Base-by-base conservation (phyloP, 1,284 basidiomycete genomes). In the Naganishia sp. region DNA sequence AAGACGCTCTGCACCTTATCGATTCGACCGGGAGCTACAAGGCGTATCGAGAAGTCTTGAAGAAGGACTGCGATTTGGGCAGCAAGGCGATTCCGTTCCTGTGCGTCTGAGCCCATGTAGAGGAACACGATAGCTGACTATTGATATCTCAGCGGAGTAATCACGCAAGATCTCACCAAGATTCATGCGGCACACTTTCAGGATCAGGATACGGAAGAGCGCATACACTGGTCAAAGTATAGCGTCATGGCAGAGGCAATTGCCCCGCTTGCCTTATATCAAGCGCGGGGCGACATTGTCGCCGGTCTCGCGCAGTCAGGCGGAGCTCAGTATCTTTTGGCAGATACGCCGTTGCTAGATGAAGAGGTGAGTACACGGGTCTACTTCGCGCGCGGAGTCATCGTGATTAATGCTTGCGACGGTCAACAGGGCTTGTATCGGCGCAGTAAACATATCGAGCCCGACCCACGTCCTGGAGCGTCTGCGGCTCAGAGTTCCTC, bases 21-120 rank as follows among this genome's bases (percentile, higher is more conserved):
- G 75, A 78, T 61, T 71, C 78, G 3, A 69, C 74, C 9, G 74
- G 74, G 0, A 77, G 75, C 13, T 79, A 78, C 63, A 68, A 69
- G 15, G 68, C 70, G 60, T 80, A 79, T 65, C 71, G 75, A 23
- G 61, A 72, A 21, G 74, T 74, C 0, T 60, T 80, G n/a, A 67
- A 72, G 62, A 70, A 73, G 7, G 78, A 80, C 67, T 70, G 74
- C 15, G 68, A 71, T 10, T 71, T 76, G 54, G 75, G 73, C 6
- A 68, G 74, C 62, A 63, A 71, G 2, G 77, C 76, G 4, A 78
- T 80, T 46, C 79, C 79, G 0, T 72, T 80, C n/a, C 50, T 80
- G 75, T 75, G 53, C 73, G 75, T 72, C 13, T 2, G 10, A 15
- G n/a, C 4, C 53, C 2, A 31, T n/a, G 43, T n/a, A 7, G 5